phyloP scores from a whole-genome alignment of 192 early-diverging fungal species.

The Cladochytrium replicatum region DNA sequence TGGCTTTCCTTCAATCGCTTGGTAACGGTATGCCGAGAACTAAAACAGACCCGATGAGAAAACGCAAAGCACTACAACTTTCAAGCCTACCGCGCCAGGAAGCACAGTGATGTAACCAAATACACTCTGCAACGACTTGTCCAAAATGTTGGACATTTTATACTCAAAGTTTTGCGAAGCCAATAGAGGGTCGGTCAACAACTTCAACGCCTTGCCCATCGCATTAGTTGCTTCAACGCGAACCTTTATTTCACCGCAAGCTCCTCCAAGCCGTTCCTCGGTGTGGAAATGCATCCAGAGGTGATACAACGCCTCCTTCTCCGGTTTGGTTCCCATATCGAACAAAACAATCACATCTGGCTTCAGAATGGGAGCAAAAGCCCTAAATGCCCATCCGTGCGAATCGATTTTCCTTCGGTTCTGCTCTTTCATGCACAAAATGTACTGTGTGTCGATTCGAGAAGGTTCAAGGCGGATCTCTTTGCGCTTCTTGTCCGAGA shows the following conservation, averaged over 20 bases:
- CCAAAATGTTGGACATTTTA: constrained; percentile 69
- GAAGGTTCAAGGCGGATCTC: no score
- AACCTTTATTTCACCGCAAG: constrained; percentile 62
- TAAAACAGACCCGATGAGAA: no score
- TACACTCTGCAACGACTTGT: constrained; percentile 65
- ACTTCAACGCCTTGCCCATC: constrained; percentile 38
- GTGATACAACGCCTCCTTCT: constrained; percentile 39
- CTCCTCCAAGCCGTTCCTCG: constrained; percentile 51
- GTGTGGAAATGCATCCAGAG: constrained; percentile 18
- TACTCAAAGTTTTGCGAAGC: constrained; percentile 87
- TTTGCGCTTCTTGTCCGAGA: no score
- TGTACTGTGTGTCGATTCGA: constrained; percentile 38
- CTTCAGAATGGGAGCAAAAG: constrained; percentile 50
- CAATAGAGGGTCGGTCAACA: constrained; percentile 59
- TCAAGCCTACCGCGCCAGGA: constrained; percentile 68
- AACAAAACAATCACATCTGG: constrained; percentile 63
- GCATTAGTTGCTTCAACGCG: constrained; percentile 22
- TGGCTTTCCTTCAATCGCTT: constrained; percentile 50
- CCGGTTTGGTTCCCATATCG: constrained; percentile 66
- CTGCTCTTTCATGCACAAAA: constrained; percentile 49
- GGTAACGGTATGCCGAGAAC: constrained; percentile 69
- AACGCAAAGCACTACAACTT: no score
- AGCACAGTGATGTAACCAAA: constrained; percentile 73
- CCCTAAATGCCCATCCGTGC: constrained; percentile 66
- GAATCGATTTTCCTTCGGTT: constrained; percentile 57